A percentile compares a stretch with the other conserved stretches of the same genome.
Evolutionary conservation across 805 yeast species (phyloP).

Genomic region (Candida piceae): DNA sequence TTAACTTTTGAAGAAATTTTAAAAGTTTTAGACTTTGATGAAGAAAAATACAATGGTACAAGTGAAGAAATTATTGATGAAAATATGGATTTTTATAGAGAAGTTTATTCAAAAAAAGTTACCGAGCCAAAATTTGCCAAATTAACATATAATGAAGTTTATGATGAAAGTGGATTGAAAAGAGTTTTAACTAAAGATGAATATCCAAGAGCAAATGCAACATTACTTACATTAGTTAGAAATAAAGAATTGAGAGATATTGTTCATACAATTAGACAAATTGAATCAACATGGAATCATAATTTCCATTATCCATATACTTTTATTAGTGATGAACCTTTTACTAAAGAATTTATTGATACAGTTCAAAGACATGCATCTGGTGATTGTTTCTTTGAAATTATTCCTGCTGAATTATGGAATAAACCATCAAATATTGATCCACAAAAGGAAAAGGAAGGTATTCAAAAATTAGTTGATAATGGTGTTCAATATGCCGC

Average conservation of each 20-base stretch:
- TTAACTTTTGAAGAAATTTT: constrained; percentile 24
- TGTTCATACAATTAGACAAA: constrained; percentile 49
- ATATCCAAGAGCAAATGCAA: constrained; percentile 58
- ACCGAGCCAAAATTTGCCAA: constrained; percentile 30
- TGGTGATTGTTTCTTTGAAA: constrained; percentile 45
- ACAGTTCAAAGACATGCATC: constrained; percentile 43
- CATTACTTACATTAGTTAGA: constrained; percentile 70
- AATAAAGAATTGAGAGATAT: constrained; percentile 58
- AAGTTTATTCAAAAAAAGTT: constrained; percentile 30
- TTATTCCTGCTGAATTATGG: constrained; percentile 49
- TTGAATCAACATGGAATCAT: constrained; percentile 69
- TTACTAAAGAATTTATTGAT: constrained; percentile 68
- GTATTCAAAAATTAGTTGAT: constrained; percentile 33
- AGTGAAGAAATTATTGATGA: constrained; percentile 27
- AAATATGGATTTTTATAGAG: constrained; percentile 31
- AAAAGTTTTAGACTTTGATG: constrained; percentile 22
- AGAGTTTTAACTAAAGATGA: constrained; percentile 26
- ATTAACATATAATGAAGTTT: constrained; percentile 27
- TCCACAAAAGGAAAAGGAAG: constrained; percentile 30
- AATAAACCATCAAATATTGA: constrained; percentile 43
- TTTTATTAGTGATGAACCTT: constrained; percentile 79
- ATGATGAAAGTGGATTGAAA: constrained; percentile 24
- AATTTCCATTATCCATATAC: constrained; percentile 89
- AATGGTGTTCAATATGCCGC: constrained; percentile 57
- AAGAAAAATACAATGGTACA: constrained; percentile 15